Evolutionary conservation across 768 basidiomycete species (phyloP), one percentile per base, ranked within the genome.

Genomic region (Lactifluus pinguis): DNA sequence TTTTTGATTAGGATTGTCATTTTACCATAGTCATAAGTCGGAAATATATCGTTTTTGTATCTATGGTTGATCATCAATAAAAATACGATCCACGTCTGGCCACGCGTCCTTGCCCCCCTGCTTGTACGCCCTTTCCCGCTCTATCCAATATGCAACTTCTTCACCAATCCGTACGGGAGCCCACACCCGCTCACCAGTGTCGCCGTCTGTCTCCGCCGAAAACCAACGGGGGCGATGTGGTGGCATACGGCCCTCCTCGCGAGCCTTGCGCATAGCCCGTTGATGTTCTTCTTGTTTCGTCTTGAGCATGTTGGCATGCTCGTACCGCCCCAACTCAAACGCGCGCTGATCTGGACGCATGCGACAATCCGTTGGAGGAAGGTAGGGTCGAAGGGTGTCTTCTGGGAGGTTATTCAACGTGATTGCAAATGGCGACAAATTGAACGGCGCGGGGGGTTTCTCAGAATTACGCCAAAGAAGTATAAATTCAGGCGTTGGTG

Each of bases 151-250:
- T 71, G 87, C 87, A 56, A 94, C 71, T 55, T 72, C 69, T 53
- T 79, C 76, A 3, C 71, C 78, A 1, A 74, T 71, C 59, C 82
- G 72, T 14, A 76, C 72, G 0, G 95, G 95, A 49, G 77, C 70
- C 95, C 95, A 98, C 54, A 93, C 85, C 49, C 91, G 77, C 69
- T 95, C 94, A 2, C 89, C 87, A 1, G 91, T 94, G 72, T 98
- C 95, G 0, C 81, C 81, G 68, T 97, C 95, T 19, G 83, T 88
- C 70, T 85, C 80, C 0, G 89, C 83, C 6, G 72, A 75, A 71
- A 98, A 98, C 95, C 95, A 98, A 42, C 95, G 77, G 7, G 95
- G 87, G 55, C 75, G 74, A 73, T 98, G 93, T 1, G 82, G 76
- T n/a, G 83, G 77, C 42, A 84, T 57, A 67, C 77, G 71, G 9